Evolutionary conservation across 2,329 filamentous ascomycete species (phyloP).

Genomic region (Aspergillus ruber): DNA sequence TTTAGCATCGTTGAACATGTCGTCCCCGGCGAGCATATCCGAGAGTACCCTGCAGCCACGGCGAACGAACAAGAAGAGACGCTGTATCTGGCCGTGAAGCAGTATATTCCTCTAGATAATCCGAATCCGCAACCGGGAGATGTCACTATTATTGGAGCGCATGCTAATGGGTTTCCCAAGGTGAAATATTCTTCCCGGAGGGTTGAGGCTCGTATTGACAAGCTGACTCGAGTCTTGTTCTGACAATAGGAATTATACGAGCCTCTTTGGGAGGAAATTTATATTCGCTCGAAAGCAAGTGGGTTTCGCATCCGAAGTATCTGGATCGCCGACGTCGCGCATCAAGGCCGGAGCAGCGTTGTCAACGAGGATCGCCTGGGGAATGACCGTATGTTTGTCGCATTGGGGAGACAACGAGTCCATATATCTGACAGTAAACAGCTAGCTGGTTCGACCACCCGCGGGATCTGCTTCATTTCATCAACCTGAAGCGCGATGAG

Average conservation of each 20-base stretch:
- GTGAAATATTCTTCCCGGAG: slow-evolving; percentile 35
- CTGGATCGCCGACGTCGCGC: slow-evolving; percentile 84
- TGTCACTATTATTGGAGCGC: slow-evolving; percentile 76
- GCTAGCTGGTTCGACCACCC: slow-evolving; percentile 81
- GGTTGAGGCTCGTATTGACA: not conserved
- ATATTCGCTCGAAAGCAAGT: slow-evolving; percentile 49
- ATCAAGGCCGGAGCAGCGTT: slow-evolving; percentile 72
- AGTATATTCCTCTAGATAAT: slow-evolving; percentile 75
- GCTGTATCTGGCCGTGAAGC: slow-evolving; percentile 71
- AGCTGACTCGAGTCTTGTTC: slow-evolving; percentile 2
- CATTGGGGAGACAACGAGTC: not conserved
- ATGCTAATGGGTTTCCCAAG: slow-evolving; percentile 92
- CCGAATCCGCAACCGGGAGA: slow-evolving; percentile 63
- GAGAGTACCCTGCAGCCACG: slow-evolving; percentile 72
- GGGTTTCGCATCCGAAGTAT: slow-evolving; percentile 71
- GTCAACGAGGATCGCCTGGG: slow-evolving; percentile 71
- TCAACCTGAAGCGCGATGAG: slow-evolving; percentile 72
- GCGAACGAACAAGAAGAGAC: slow-evolving; percentile 66
- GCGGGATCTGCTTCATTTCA: slow-evolving; percentile 75
- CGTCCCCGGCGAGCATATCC: slow-evolving; percentile 68
- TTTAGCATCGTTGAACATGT: slow-evolving; percentile 64
- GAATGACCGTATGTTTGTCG: slow-evolving; percentile 64
- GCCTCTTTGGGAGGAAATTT: slow-evolving; percentile 79
- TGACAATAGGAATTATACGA: slow-evolving; percentile 73
- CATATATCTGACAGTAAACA: slow-evolving; percentile 27